These are phyloP conservation scores for Colletotrichum chlorophyti DNA, from an alignment of 2,329 filamentous ascomycete genomes.

Conservation along the genomic window DNA sequence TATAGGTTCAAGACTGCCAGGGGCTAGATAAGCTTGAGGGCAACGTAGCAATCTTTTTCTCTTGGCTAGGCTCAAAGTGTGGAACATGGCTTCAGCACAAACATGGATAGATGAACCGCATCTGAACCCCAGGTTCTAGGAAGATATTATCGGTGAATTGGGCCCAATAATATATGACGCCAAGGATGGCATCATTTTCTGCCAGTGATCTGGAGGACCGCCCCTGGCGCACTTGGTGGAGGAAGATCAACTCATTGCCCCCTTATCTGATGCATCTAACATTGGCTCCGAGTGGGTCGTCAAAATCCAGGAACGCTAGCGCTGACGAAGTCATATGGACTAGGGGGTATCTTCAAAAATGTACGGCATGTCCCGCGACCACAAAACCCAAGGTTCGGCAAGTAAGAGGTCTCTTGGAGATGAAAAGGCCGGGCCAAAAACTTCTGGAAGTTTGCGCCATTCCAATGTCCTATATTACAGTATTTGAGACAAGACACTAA, in stretches of 20 bases:
- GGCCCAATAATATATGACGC: background rate
- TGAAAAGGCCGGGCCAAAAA: no score
- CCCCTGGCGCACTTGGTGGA: background rate
- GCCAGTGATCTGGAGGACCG: background rate
- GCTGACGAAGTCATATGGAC: background rate
- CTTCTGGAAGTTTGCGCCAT: no score
- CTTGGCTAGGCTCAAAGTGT: slow-evolving; percentile 3
- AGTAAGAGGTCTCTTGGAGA: no score
- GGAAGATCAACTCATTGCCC: background rate
- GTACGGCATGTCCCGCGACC: background rate
- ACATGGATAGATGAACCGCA: no score
- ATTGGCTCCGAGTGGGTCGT: slow-evolving; percentile 7
- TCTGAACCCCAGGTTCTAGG: no score
- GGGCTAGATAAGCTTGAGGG: background rate
- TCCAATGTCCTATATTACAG: no score
- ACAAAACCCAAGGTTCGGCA: no score
- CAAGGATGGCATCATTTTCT: background rate
- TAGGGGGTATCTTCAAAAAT: background rate
- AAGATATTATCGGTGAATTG: background rate
- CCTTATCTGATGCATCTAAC: background rate
- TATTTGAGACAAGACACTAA: no score
- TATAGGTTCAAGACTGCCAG: background rate
- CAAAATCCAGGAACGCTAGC: background rate
- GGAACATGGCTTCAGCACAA: background rate
- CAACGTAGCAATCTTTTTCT: background rate